Evolutionary conservation across 2,329 filamentous ascomycete genomes (phyloP), one percentile per base, ranked within the genome.

Genomic region (Cladophialophora exuberans): DNA sequence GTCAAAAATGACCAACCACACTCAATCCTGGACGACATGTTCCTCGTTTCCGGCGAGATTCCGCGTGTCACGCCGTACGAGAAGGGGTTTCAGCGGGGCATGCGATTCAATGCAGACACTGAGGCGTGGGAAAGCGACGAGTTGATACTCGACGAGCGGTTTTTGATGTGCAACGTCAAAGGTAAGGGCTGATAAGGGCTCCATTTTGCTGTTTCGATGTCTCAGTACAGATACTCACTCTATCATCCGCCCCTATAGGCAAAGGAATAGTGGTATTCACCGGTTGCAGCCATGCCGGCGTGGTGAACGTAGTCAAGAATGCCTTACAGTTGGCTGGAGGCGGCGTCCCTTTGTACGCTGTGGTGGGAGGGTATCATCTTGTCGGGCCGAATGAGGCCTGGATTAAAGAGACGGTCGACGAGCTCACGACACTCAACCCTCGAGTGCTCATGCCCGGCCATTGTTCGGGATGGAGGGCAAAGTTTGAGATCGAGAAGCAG

Each of bases 391-490:
- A 77, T 4, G 63, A 72, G 3, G 65, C 70, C 3, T 75, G 77
- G 48, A 66, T 81, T 51, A 63, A 75, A 35, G 69, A 66, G 15
- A 79, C 79, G 0, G 68, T 83, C 1, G 62, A 65, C n/a, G 79
- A 81, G 48, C 65, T 83, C 18, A 76, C 77, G 60, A 68, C 59
- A 0, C 62, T 82, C 2, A 70, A 75, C 47, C 77, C 79, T 0
- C 74, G 73, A 10, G 69, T 83, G 0, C 63, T 83, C 3, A 71
- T 83, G 64, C 79, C 80, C 0, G 80, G 80, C 0, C 80, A 83
- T 64, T 83, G 79, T 60, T 78, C 79, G 0, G 80, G 80, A 4
- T 83, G 79, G 79, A 71, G 78, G 57, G 79, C 78, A 30, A 82
- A 81, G 64, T 76, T 76, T 59, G 72, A 72, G 38, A 79, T 81